Conservation (phyloP, 345 rosid genomes). For the Eutrema yunnanense region DNA sequence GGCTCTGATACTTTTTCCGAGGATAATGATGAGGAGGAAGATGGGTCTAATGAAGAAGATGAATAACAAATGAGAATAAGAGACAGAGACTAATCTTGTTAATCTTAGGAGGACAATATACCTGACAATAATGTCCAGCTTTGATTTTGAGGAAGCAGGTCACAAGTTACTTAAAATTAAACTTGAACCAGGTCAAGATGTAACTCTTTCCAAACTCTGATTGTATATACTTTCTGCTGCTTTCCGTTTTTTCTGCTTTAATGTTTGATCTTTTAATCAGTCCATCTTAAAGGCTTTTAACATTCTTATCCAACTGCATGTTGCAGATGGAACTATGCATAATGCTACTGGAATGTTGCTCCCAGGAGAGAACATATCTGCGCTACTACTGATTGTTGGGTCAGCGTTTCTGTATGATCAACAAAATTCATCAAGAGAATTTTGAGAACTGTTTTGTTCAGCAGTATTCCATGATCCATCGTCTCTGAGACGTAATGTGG, state of each 20-base stretch:
- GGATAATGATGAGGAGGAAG: conserved; percentile 44
- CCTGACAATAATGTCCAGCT: conserved; percentile 95
- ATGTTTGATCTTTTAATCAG: background rate
- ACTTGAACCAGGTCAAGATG: conserved; percentile 99
- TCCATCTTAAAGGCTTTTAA: background rate
- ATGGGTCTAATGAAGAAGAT: conserved; percentile 62
- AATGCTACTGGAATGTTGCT: conserved; percentile 94
- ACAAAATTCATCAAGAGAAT: conserved; percentile 85
- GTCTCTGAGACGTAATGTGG: conserved; percentile 94
- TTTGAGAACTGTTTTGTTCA: conserved; percentile 88
- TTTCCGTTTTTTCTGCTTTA: background rate
- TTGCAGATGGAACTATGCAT: conserved; percentile 91
- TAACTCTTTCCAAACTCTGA: conserved; percentile 21
- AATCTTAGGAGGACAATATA: conserved; percentile 96
- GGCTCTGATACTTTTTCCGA: conserved; percentile 66
- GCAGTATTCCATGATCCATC: conserved; percentile 94
- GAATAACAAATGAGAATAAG: conserved; percentile 69
- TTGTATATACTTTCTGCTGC: background rate
- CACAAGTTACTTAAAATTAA: conserved; percentile 91
- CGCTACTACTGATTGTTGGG: conserved; percentile 88
- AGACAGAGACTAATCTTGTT: conserved; percentile 96
- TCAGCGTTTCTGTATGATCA: conserved; percentile 92
- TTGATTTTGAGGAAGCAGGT: conserved; percentile 97
- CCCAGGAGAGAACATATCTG: conserved; percentile 93
- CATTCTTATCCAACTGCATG: background rate